Base-by-base conservation (phyloP, 805 yeast species). In the Isabelozyma rhagii region DNA sequence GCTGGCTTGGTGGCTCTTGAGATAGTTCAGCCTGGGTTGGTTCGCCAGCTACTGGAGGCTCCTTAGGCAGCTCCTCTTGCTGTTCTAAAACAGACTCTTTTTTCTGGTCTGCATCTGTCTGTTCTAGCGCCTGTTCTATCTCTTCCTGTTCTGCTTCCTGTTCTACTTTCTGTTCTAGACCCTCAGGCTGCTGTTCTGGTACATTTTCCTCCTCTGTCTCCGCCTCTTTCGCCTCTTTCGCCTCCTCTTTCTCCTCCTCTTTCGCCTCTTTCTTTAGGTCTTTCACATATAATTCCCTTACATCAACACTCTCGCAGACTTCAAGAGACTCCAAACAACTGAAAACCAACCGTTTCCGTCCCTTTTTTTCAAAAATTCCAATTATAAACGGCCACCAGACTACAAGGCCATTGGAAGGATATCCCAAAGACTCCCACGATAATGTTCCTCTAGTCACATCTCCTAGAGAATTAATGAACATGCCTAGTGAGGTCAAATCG, bases 401-500 rank as follows among this genome's bases (percentile, higher is more conserved):
- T 0, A 54, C 64, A 11, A 72, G 48, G 1, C 75, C 73, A 11
- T 62, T 58, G 0, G 59, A 53, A 5, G 77, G 77, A 44, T 68
- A 70, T 3, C 77, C 76, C 4, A 52, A 46, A 13, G 59, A 66
- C 0, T 62, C 49, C 75, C 78, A 72, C 8, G 71, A 57, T 15
- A 74, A 51, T 2, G 77, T 74, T 3, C 78, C 77, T 49, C 77
- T 54, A 1, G 75, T 71, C 3, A 68, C 76, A 47, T 73, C 75
- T 1, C 78, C 78, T 13, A 52, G 43, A 0, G 67, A 55, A 48
- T 72, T 65, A 25, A 71, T 63, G 49, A 74, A 71, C 78, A 73
- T 72, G 8, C 73, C 73, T 54, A 73, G 66, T 1, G 77, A 64
- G 1, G 69, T 64, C 6, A 52, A 39, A 5, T 58, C 55, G 39